Conservation (phyloP, 257 asterid species). For the Linderniella brevidens region DNA sequence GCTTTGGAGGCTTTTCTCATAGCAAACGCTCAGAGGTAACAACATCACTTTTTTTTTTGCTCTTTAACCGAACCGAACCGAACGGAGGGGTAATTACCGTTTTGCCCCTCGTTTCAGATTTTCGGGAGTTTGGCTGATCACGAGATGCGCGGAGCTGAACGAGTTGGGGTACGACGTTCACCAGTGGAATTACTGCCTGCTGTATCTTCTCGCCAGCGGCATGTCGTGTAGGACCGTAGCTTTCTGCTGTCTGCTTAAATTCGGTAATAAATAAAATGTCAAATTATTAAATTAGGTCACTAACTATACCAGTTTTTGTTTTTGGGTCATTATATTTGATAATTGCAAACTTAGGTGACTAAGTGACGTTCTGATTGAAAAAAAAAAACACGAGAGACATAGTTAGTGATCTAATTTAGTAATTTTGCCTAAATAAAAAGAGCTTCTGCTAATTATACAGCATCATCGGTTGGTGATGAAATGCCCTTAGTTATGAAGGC, state of each 20-base stretch:
- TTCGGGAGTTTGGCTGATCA: conserved; percentile 91
- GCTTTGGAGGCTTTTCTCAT: conserved; percentile 77
- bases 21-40: conserved; percentile 85
- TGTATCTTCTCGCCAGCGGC: conserved; percentile 32
- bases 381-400: no score
- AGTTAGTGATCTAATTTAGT: no score
- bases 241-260: conserved; percentile 44
- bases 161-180: conserved; percentile 63
- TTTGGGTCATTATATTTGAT: no score
- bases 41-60: conserved; percentile 4
- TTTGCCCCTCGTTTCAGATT: conserved; percentile 12
- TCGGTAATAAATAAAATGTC: conserved; percentile 62
- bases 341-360: no score
- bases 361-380: no score
- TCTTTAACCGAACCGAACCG: background rate
- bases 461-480: no score
- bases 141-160: conserved; percentile 62
- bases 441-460: no score
- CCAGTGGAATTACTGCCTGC: conserved; percentile 30
- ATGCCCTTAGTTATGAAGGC: no score
- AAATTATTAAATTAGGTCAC: no score
- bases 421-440: no score
- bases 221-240: conserved; percentile 51
- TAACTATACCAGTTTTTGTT: no score
- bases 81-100: background rate